Evolutionary conservation across 345 rosid species (phyloP).

Genomic region (Syzygium grande): DNA sequence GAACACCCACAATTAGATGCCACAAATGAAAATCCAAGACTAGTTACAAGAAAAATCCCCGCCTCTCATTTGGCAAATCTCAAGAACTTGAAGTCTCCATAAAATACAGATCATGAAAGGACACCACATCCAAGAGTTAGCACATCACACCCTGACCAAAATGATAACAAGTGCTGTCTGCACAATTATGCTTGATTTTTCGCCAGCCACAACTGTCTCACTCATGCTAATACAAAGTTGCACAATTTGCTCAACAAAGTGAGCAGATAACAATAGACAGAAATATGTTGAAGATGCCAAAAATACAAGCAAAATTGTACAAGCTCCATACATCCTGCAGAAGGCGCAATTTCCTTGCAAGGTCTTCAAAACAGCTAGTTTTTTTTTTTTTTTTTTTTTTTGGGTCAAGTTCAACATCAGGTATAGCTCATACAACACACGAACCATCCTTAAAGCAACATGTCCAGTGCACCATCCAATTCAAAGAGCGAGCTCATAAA

Average conservation of each 20-base stretch:
- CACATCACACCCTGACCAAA: neutral
- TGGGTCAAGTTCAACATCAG: neutral
- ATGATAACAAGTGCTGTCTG: neutral
- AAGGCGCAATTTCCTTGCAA: neutral
- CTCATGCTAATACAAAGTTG: neutral
- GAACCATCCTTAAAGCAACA: neutral
- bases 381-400: neutral
- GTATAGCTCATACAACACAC: neutral
- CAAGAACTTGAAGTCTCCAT: neutral
- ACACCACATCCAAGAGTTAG: neutral
- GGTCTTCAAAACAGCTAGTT: neutral
- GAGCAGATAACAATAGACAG: neutral
- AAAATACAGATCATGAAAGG: neutral
- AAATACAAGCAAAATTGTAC: neutral
- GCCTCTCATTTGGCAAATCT: neutral
- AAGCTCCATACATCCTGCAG: neutral
- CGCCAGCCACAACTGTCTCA: neutral
- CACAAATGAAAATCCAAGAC: neutral
- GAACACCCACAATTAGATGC: neutral
- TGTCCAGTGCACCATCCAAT: neutral
- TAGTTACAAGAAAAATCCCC: neutral
- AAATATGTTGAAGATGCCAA: neutral
- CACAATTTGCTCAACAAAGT: neutral
- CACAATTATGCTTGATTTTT: neutral
- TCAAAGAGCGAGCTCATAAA: neutral